Evolutionary conservation across 2,329 filamentous ascomycete genomes (phyloP).

Genomic region (Ascochyta rabiei): DNA sequence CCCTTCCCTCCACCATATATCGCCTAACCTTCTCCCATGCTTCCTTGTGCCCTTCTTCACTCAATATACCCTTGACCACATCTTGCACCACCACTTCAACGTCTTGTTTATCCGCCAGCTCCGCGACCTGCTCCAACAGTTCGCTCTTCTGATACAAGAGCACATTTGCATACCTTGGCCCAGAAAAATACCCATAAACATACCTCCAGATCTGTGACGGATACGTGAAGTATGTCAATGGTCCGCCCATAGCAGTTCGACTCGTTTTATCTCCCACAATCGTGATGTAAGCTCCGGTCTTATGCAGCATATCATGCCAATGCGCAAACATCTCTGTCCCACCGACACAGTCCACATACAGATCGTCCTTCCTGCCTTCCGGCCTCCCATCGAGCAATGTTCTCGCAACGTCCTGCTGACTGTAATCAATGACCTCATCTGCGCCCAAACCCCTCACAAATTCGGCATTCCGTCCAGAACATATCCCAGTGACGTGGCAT

Average conservation of each 20-base stretch:
- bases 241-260: constrained; percentile 49
- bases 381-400: constrained; percentile 41
- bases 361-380: constrained; percentile 47
- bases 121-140: constrained; percentile 29
- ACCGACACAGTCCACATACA: constrained; percentile 59
- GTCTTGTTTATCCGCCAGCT: constrained; percentile 29
- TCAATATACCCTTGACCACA: constrained; percentile 33
- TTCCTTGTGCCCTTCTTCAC: constrained; percentile 20
- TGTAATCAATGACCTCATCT: constrained; percentile 53
- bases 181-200: constrained; percentile 31
- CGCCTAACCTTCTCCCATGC: constrained; percentile 33
- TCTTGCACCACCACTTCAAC: constrained; percentile 37
- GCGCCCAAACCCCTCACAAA: constrained; percentile 57
- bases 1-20: constrained; percentile 37
- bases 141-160: constrained; percentile 31
- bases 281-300: constrained; percentile 50
- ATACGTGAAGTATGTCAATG: constrained; percentile 41
- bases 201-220: constrained; percentile 34
- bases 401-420: constrained; percentile 37
- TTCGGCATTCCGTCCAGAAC: constrained; percentile 55
- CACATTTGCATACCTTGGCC: constrained; percentile 40
- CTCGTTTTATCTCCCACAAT: constrained; percentile 48
- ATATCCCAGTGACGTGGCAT: constrained; percentile 56
- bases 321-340: constrained; percentile 54
- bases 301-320: constrained; percentile 38